These are phyloP conservation scores for Xylaria acuta DNA, from an alignment of 495 filamentous ascomycete genomes.

Conservation along the genomic window DNA sequence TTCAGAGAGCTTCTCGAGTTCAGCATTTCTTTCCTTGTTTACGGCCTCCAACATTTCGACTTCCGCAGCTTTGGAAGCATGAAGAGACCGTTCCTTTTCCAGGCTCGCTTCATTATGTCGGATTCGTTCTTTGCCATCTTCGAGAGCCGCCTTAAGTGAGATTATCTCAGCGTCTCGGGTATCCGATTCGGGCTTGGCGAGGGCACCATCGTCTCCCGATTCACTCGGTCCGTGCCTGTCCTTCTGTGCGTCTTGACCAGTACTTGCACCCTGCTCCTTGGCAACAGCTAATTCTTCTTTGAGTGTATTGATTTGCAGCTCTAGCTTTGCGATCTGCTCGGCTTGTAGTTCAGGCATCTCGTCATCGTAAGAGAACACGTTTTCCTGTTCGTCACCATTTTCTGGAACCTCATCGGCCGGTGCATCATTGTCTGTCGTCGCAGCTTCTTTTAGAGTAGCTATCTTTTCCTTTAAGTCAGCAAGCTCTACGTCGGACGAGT, in stretches of 20 bases:
- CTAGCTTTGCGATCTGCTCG: constrained; percentile 54
- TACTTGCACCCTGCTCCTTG: constrained; percentile 56
- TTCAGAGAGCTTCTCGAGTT: constrained; percentile 40
- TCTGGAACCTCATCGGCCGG: constrained; percentile 15
- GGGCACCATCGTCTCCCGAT: neutral
- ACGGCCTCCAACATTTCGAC: neutral
- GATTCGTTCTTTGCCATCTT: constrained; percentile 53
- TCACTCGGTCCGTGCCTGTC: constrained; percentile 33
- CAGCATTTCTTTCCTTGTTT: constrained; percentile 6
- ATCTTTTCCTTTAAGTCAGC: constrained; percentile 38
- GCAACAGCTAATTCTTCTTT: constrained; percentile 54
- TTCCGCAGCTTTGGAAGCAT: constrained; percentile 16
- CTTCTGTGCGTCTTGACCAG: constrained; percentile 66
- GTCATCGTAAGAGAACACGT: constrained; percentile 86
- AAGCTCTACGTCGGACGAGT: constrained; percentile 69
- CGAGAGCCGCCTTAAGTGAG: constrained; percentile 58
- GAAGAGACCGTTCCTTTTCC: constrained; percentile 53
- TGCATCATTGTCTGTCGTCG: constrained; percentile 28
- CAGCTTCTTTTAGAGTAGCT: constrained; percentile 33
- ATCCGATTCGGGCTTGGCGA: neutral
- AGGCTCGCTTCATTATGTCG: constrained; percentile 47
- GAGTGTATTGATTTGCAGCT: constrained; percentile 43
- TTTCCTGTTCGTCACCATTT: constrained; percentile 61
- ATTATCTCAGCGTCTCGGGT: constrained; percentile 44
- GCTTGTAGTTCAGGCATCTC: constrained; percentile 70